Evolutionary conservation across 2,329 filamentous ascomycete species (phyloP).

Genomic region (Mollisiaceae sp.): DNA sequence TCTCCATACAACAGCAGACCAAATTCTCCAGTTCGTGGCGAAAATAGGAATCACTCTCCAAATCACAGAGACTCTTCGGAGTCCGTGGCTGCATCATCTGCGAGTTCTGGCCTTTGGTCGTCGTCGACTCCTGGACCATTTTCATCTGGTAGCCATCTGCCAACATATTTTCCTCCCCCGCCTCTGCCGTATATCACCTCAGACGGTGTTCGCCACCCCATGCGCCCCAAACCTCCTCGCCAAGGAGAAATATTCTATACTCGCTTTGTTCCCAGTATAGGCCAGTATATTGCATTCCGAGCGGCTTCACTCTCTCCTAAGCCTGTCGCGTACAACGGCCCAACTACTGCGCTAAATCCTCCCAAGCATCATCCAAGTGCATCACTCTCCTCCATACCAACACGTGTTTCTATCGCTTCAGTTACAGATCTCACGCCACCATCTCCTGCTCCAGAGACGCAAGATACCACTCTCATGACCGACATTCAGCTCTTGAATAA

Average conservation of each 20-base stretch:
- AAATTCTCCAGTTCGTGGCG: constrained; percentile 53
- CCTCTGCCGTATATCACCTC: constrained; percentile 83
- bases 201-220: constrained; percentile 79
- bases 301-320: constrained; percentile 73
- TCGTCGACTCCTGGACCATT: constrained; percentile 66
- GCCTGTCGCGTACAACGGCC: constrained; percentile 68
- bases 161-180: constrained; percentile 87
- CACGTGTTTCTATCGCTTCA: constrained; percentile 45
- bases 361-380: constrained; percentile 38
- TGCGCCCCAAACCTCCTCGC: constrained; percentile 84
- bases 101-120: constrained; percentile 45
- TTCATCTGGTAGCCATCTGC: constrained; percentile 80
- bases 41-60: constrained; percentile 42
- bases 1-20: constrained; percentile 61
- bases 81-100: constrained; percentile 34
- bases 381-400: constrained; percentile 40
- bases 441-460: constrained; percentile 45
- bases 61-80: constrained; percentile 34
- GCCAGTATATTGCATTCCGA: constrained; percentile 87
- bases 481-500: constrained; percentile 75
- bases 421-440: constrained; percentile 45
- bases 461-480: constrained; percentile 45
- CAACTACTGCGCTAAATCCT: constrained; percentile 44
- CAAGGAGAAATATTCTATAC: constrained; percentile 93
- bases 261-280: constrained; percentile 80